A percentile compares a stretch with the other conserved stretches of the same genome.
These are phyloP conservation scores for Skeletonema costatum DNA, from an alignment of 108 stramenopile genomes.

Conservation along the genomic window DNA sequence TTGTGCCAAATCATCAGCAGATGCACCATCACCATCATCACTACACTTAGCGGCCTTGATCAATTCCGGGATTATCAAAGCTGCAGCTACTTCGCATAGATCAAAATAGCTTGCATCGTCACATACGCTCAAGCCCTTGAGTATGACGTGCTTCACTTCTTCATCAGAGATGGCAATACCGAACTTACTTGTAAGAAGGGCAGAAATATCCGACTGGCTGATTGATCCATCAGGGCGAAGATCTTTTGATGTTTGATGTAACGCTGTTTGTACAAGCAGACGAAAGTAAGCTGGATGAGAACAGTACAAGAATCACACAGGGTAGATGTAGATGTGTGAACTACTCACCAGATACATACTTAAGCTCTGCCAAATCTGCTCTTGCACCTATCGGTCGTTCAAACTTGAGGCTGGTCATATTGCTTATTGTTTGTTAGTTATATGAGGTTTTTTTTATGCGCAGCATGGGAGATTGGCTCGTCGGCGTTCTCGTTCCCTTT, in stretches of 20 bases:
- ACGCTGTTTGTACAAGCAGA: neutral
- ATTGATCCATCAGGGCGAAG: constrained; percentile 4
- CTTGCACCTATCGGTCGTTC: constrained; percentile 5
- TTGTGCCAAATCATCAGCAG: neutral
- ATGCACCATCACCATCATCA: neutral
- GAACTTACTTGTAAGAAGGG: neutral
- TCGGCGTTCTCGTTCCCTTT: too few relatives aligned
- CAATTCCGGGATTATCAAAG: constrained; percentile 1
- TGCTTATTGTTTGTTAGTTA: neutral
- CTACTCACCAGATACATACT: neutral
- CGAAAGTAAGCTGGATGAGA: neutral
- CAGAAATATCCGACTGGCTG: neutral
- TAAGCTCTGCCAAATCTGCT: constrained; percentile 8
- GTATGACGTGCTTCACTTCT: neutral
- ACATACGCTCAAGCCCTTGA: constrained; percentile 10
- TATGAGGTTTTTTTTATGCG: too few relatives aligned
- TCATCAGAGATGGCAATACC: neutral
- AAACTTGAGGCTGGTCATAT: neutral
- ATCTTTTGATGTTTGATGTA: constrained; percentile 3
- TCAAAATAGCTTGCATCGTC: constrained; percentile 10
- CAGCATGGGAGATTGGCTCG: too few relatives aligned
- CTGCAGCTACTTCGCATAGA: constrained; percentile 6
- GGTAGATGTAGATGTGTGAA: neutral
- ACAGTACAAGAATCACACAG: neutral
- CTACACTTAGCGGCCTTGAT: neutral